phyloP scores from a whole-genome alignment of 2,329 filamentous ascomycete genomes.

The Byssoonygena ceratinophila region DNA sequence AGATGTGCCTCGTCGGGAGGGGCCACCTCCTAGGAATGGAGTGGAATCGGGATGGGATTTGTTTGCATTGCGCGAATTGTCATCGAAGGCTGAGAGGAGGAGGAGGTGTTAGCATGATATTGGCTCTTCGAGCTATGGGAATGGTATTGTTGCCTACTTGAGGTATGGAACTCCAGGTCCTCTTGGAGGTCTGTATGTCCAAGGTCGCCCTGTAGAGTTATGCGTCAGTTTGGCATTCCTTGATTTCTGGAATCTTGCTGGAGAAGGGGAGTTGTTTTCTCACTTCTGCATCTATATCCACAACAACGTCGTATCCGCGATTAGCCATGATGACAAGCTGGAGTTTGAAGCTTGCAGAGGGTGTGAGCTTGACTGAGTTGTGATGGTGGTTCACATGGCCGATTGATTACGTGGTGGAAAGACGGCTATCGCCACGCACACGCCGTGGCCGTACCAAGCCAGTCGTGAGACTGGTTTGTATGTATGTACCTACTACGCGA shows the following conservation, averaged over 20 bases:
- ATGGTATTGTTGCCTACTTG: conserved; percentile 43
- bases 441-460: neutral
- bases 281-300: conserved; percentile 94
- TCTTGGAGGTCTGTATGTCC: conserved; percentile 97
- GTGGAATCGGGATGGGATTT: conserved; percentile 40
- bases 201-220: conserved; percentile 64
- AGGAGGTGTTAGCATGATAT: neutral
- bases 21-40: conserved; percentile 39
- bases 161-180: conserved; percentile 97
- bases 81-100: conserved; percentile 53
- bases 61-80: conserved; percentile 44
- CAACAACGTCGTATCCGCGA: conserved; percentile 91
- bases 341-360: neutral
- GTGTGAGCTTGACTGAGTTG: neutral
- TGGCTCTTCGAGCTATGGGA: neutral
- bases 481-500: no score
- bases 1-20: conserved; percentile 33
- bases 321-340: conserved; percentile 51
- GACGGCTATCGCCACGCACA: neutral
- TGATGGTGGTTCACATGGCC: neutral
- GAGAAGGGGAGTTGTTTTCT: conserved; percentile 14
- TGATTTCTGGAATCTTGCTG: neutral
- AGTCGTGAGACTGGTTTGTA: no score
- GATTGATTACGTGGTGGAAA: conserved; percentile 1
- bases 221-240: conserved; percentile 9